phyloP scores from a whole-genome alignment of 306 rosid genomes.

The Geum urbanum region DNA sequence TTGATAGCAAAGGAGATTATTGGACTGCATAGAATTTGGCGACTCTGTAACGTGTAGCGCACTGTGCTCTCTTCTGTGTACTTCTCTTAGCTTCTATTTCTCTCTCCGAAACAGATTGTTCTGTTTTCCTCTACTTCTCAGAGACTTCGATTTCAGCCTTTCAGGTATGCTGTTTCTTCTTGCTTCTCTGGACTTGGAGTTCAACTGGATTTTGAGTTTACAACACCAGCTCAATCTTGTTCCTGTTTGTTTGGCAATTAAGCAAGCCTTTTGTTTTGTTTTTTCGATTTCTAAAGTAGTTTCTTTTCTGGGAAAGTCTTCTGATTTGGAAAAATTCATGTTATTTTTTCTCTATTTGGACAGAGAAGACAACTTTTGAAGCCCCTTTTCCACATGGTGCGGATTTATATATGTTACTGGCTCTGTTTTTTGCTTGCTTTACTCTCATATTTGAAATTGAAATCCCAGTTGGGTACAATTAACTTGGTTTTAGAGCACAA shows the following conservation, averaged over 20 bases:
- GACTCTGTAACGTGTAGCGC: neutral
- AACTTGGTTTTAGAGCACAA: neutral
- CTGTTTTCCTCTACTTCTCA: neutral
- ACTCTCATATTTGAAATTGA: neutral
- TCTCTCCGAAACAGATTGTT: slow-evolving; percentile 2
- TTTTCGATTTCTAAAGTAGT: neutral
- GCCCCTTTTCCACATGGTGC: slow-evolving; percentile 29
- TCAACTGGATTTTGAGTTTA: neutral
- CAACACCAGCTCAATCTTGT: neutral
- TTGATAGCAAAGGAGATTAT: neutral
- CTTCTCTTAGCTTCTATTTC: neutral
- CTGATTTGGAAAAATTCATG: neutral
- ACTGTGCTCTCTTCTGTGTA: neutral
- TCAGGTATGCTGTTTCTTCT: slow-evolving; percentile 11
- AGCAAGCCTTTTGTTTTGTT: too few relatives aligned
- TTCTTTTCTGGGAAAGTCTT: slow-evolving; percentile 5
- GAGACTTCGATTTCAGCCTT: neutral
- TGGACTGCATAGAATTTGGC: neutral
- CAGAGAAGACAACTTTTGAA: slow-evolving; percentile 16
- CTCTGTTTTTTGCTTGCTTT: slow-evolving; percentile 7
- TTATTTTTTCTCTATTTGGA: neutral
- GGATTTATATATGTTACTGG: slow-evolving; percentile 16
- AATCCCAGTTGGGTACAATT: neutral
- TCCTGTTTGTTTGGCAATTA: neutral
- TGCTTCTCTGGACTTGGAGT: neutral